Conservation (phyloP, 2,329 filamentous ascomycete genomes). For the Rhinocladiella mackenziei region DNA sequence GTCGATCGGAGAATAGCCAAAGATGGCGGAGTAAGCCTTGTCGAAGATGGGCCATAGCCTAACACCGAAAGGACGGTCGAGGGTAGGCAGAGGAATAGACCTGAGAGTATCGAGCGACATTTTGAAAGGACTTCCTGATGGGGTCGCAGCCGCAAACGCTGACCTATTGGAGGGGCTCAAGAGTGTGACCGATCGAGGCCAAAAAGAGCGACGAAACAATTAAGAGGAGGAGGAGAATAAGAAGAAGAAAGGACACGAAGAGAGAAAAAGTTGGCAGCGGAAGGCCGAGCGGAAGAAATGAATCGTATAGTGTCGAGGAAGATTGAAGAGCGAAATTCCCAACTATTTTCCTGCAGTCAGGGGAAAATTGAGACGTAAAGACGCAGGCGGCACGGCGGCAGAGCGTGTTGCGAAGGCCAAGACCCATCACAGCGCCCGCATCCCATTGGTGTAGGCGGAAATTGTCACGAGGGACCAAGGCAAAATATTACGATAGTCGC, state of each 20-base stretch:
- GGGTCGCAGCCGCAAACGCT: conserved; percentile 4
- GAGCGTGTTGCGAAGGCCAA: conserved; percentile 11
- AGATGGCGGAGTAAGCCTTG: conserved; percentile 71
- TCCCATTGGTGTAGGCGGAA: conserved; percentile 20
- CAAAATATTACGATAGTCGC: conserved; percentile 22
- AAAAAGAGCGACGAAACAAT: conserved; percentile 33
- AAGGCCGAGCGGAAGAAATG: conserved; percentile 4
- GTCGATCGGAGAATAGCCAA: conserved; percentile 78
- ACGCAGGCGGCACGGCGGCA: conserved; percentile 5
- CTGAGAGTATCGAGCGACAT: conserved; percentile 22
- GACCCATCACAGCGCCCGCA: conserved; percentile 10
- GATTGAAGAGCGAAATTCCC: conserved; percentile 7
- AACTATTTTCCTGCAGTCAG: conserved; percentile 12
- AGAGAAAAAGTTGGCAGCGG: conserved; percentile 5
- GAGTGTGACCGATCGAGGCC: too few species aligned
- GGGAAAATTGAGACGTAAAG: conserved; percentile 17
- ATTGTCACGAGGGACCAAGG: conserved; percentile 18
- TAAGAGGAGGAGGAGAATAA: conserved; percentile 1
- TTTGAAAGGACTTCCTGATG: conserved; percentile 4
- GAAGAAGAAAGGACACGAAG: conserved; percentile 2
- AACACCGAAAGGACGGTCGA: conserved; percentile 89
- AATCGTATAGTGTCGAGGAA: background rate
- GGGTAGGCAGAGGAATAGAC: conserved; percentile 61
- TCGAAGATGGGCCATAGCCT: conserved; percentile 85
- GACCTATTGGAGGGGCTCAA: conserved; percentile 22